Percentiles rank a stretch among this genome's conserved stretches.
phyloP scores from a whole-genome alignment of 1,139 yeast species.

The Spencermartinsiella ligniputridi region DNA sequence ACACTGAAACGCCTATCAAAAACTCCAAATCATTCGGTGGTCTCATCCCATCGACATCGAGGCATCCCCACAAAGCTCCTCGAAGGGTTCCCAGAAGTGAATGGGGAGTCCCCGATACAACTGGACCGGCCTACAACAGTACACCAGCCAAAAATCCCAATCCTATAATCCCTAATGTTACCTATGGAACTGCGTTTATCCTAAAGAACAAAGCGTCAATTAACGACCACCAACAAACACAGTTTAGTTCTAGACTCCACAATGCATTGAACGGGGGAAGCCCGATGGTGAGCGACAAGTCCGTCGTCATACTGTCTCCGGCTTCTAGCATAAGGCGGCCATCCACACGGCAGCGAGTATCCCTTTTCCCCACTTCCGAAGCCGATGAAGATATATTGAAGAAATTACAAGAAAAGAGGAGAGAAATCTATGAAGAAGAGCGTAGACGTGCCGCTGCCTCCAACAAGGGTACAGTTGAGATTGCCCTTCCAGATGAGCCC shows the following conservation, averaged over 20 bases:
- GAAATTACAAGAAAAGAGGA: slow-evolving; percentile 3
- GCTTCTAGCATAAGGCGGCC: not conserved
- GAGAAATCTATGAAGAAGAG: slow-evolving; percentile 1
- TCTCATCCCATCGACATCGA: not conserved
- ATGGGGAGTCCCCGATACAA: not conserved
- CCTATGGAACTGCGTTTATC: slow-evolving; percentile 4
- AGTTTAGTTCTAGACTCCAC: not conserved
- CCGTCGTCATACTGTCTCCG: not conserved
- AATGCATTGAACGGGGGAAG: not conserved
- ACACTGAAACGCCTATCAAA: not conserved
- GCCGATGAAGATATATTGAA: not conserved
- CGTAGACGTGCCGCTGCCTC: not conserved
- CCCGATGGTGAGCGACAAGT: not conserved
- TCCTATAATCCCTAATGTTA: slow-evolving; percentile 1
- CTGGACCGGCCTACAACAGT: not conserved
- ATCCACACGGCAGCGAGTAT: not conserved
- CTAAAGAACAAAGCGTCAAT: not conserved
- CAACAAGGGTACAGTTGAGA: not conserved
- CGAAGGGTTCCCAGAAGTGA: not conserved
- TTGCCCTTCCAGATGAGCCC: slow-evolving; percentile 2
- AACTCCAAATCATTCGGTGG: not conserved
- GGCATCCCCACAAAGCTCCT: not conserved
- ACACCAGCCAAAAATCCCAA: not conserved
- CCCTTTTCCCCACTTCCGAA: not conserved
- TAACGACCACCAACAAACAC: not conserved